Evolutionary conservation across 164 flowering plant species (phyloP).

Genomic region (Vitis rotundifolia): DNA sequence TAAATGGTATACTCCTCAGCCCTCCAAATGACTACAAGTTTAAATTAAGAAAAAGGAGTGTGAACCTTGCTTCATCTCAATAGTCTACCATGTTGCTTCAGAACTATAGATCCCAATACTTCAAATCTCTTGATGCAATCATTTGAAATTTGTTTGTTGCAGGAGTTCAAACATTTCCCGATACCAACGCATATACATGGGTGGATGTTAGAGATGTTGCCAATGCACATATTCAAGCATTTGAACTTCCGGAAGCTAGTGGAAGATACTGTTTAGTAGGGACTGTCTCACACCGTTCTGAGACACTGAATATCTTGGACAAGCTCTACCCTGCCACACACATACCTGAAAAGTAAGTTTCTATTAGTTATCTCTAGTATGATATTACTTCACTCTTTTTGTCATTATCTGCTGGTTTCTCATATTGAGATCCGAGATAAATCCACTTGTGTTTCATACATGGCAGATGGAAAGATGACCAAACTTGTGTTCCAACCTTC

Average conservation of each 20-base stretch:
- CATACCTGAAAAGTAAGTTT: conserved; percentile 46
- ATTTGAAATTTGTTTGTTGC: not conserved
- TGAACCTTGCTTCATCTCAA: too few species aligned
- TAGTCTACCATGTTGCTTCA: too few species aligned
- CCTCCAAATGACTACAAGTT: too few species aligned
- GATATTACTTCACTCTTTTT: too few species aligned
- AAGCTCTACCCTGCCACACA: conserved; percentile 43
- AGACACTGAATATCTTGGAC: conserved; percentile 36
- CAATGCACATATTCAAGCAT: conserved; percentile 59
- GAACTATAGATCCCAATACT: too few species aligned
- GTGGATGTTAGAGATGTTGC: conserved; percentile 65
- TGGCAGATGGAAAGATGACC: conserved; percentile 14
- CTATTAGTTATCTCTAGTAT: too few species aligned
- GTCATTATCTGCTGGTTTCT: too few species aligned
- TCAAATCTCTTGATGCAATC: too few species aligned
- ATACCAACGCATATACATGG: conserved; percentile 37
- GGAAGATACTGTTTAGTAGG: conserved; percentile 67
- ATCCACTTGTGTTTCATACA: not conserved
- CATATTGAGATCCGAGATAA: too few species aligned
- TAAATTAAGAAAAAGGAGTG: too few species aligned
- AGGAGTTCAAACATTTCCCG: conserved; percentile 44
- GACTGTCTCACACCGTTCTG: conserved; percentile 37
- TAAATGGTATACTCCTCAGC: too few species aligned
- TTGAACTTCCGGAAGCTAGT: conserved; percentile 57
- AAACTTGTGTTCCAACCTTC: not conserved